These are phyloP conservation scores for Inga leiocalycina DNA, from an alignment of 306 rosid genomes.

Conservation along the genomic window DNA sequence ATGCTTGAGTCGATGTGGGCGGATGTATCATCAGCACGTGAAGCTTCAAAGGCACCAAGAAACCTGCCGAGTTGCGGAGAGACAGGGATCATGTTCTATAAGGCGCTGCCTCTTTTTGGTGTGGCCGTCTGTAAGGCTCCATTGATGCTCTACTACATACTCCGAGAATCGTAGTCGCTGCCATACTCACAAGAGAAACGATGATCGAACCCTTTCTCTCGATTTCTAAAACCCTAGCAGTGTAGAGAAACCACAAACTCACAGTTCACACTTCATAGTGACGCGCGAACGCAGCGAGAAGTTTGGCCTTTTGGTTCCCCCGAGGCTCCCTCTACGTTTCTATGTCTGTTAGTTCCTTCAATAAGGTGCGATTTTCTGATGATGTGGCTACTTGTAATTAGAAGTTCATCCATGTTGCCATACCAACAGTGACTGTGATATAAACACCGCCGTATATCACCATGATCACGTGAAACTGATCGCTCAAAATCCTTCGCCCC, in stretches of 20 bases:
- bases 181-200: conserved; percentile 35
- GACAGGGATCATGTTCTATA: conserved; percentile 52
- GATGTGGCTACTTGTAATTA: no score
- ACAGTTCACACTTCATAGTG: neutral
- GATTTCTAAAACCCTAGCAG: conserved; percentile 39
- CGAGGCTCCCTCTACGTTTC: neutral
- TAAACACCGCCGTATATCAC: no score
- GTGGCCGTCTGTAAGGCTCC: conserved; percentile 33
- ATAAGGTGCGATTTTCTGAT: no score
- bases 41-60: conserved; percentile 40
- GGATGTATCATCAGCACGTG: conserved; percentile 29
- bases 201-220: neutral
- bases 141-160: conserved; percentile 39
- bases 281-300: neutral
- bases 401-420: no score
- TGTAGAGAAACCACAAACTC: neutral
- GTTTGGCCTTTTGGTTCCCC: conserved; percentile 4
- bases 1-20: no score
- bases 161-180: conserved; percentile 43
- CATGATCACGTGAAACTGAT: no score
- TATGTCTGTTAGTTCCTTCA: no score
- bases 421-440: no score
- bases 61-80: conserved; percentile 48
- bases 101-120: neutral
- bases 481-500: no score